Conservation (phyloP, 441 rosid species). For the Populus hybrid region DNA sequence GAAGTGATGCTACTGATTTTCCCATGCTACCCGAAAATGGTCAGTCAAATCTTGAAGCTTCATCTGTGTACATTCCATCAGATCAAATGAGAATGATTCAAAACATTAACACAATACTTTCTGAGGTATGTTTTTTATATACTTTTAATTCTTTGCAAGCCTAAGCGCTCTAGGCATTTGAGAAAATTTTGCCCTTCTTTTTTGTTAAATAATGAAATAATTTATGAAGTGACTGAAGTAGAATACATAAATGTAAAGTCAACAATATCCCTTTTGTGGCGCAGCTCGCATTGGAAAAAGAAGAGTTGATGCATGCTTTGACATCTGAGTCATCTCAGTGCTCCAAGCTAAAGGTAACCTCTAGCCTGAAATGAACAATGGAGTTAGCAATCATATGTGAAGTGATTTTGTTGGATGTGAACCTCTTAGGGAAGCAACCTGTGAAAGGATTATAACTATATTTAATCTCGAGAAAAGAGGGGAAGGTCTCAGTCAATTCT, state of each 20-base stretch:
- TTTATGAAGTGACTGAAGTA: conserved; percentile 3
- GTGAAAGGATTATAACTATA: not conserved
- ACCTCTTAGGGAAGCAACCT: not conserved
- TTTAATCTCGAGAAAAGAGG: not conserved
- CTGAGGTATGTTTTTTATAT: conserved; percentile 56
- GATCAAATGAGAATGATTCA: conserved; percentile 78
- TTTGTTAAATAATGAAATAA: not conserved
- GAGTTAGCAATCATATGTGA: not conserved
- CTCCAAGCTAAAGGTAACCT: conserved; percentile 68
- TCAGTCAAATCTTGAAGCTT: conserved; percentile 42
- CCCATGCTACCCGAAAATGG: conserved; percentile 40
- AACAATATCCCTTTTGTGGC: conserved; percentile 19
- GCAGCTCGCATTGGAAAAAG: conserved; percentile 88
- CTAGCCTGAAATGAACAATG: not conserved
- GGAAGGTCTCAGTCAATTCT: not conserved
- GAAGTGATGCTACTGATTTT: conserved; percentile 38
- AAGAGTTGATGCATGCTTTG: conserved; percentile 75
- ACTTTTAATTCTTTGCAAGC: conserved; percentile 11
- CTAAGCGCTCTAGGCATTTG: conserved; percentile 1
- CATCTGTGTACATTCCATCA: conserved; percentile 60
- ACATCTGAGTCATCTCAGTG: conserved; percentile 71
- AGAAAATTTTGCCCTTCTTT: not conserved
- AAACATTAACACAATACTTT: conserved; percentile 63
- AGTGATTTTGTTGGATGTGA: not conserved
- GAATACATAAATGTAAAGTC: conserved; percentile 3